Evolutionary conservation across 257 asterid genomes (phyloP).

Genomic region (Solanum okadae): DNA sequence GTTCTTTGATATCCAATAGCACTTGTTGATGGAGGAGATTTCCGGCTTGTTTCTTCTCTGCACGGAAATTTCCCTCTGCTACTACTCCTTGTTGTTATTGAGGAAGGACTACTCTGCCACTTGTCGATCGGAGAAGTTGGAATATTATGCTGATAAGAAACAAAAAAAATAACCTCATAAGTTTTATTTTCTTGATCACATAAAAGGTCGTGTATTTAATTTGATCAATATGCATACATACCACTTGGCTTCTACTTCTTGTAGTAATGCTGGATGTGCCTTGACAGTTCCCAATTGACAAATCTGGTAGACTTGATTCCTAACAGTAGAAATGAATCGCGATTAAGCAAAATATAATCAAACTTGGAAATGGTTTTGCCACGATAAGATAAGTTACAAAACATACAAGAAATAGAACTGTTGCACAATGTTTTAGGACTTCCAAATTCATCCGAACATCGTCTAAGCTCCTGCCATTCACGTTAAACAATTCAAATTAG

Average conservation of each 20-base stretch:
- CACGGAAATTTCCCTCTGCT: slow-evolving; percentile 20
- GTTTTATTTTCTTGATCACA: neutral
- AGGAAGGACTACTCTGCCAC: slow-evolving; percentile 7
- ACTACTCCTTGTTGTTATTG: slow-evolving; percentile 17
- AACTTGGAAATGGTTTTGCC: neutral
- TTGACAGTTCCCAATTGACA: slow-evolving; percentile 28
- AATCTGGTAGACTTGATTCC: slow-evolving; percentile 80
- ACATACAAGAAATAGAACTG: slow-evolving; percentile 72
- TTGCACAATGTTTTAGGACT: slow-evolving; percentile 92
- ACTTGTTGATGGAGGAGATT: slow-evolving; percentile 50
- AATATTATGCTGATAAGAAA: slow-evolving; percentile 21
- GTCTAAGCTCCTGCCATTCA: slow-evolving; percentile 66
- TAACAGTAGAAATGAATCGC: neutral
- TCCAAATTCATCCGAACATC: slow-evolving; percentile 92
- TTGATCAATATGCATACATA: slow-evolving; percentile 24
- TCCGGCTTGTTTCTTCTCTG: slow-evolving; percentile 49
- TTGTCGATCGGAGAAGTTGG: slow-evolving; percentile 9
- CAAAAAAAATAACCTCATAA: neutral
- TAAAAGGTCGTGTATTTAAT: neutral
- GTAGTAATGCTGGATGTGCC: slow-evolving; percentile 39
- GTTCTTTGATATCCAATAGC: slow-evolving; percentile 36
- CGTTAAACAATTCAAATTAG: neutral
- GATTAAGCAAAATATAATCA: neutral
- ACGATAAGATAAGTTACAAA: neutral
- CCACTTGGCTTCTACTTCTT: slow-evolving; percentile 67